A percentile compares a stretch with the other conserved stretches of the same genome.
Evolutionary conservation across 1,139 yeast species (phyloP).

Genomic region (Blastobotrys petasosporus): DNA sequence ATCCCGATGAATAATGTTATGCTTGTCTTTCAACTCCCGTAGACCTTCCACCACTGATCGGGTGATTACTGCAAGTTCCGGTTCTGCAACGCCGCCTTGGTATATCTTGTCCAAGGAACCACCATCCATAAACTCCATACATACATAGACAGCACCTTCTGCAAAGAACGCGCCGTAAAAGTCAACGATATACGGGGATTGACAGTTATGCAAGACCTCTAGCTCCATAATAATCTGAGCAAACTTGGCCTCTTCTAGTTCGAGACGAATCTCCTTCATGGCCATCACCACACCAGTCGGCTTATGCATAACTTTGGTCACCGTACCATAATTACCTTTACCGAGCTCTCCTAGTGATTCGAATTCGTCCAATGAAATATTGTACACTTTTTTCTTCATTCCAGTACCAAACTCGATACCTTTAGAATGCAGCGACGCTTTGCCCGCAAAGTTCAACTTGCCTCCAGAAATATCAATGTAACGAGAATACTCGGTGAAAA

Average conservation of each 20-base stretch:
- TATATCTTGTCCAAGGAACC: conserved; percentile 88
- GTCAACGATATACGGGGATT: conserved; percentile 85
- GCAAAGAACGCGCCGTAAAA: conserved; percentile 96
- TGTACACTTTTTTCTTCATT: conserved; percentile 43
- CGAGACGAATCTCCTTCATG: conserved; percentile 91
- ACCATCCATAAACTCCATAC: conserved; percentile 98
- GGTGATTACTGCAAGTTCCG: conserved; percentile 73
- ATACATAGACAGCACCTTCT: conserved; percentile 97
- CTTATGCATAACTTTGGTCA: conserved; percentile 82
- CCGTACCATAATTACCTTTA: conserved; percentile 93
- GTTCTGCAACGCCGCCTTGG: conserved; percentile 72
- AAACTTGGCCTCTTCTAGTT: conserved; percentile 84
- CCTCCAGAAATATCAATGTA: conserved; percentile 91
- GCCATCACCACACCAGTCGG: conserved; percentile 96
- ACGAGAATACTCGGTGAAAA: conserved; percentile 75
- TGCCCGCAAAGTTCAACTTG: conserved; percentile 83
- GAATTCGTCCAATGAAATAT: conserved; percentile 80
- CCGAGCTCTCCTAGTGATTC: conserved; percentile 85
- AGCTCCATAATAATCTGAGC: conserved; percentile 93
- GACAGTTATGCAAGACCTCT: conserved; percentile 86
- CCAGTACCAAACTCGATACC: conserved; percentile 87
- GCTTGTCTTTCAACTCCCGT: conserved; percentile 76
- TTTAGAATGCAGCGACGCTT: conserved; percentile 83
- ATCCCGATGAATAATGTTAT: conserved; percentile 92
- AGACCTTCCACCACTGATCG: conserved; percentile 79